Evolutionary conservation across 768 basidiomycete species (phyloP).

Genomic region (Serendipita sp.): DNA sequence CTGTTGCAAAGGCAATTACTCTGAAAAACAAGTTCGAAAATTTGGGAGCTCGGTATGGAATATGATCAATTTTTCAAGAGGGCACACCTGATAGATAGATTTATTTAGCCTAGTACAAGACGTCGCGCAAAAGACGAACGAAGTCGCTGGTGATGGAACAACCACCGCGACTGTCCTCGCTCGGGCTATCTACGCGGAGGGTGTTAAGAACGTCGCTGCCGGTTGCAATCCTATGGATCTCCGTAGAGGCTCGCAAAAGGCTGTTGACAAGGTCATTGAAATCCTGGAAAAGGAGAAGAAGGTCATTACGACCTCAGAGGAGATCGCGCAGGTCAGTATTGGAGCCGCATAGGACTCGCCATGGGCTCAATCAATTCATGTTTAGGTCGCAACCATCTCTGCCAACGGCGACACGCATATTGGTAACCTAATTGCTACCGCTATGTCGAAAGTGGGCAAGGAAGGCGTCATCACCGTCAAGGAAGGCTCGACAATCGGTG

Average conservation of each 20-base stretch:
- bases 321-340: constrained; percentile 64
- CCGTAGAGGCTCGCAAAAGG: constrained; percentile 91
- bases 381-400: constrained; percentile 74
- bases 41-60: constrained; percentile 80
- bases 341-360: background rate
- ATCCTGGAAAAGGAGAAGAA: constrained; percentile 80
- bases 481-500: constrained; percentile 94
- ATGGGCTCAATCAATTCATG: background rate
- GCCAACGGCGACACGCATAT: constrained; percentile 72
- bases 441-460: constrained; percentile 99
- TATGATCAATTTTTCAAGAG: background rate
- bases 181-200: constrained; percentile 94
- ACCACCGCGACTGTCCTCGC: constrained; percentile 96
- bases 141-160: constrained; percentile 93
- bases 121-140: constrained; percentile 93
- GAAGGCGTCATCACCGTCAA: constrained; percentile 99
- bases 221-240: constrained; percentile 99
- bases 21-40: constrained; percentile 99
- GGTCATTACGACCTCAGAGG: constrained; percentile 89
- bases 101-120: constrained; percentile 70
- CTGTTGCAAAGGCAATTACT: constrained; percentile 87
- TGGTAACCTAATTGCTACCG: constrained; percentile 89
- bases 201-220: constrained; percentile 97
- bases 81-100: constrained; percentile 10
- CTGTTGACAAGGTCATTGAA: constrained; percentile 87